Evolutionary conservation across 2,329 filamentous ascomycete species (phyloP), one percentile per base, ranked within the genome.

Genomic region (Epichloe glyceriae): DNA sequence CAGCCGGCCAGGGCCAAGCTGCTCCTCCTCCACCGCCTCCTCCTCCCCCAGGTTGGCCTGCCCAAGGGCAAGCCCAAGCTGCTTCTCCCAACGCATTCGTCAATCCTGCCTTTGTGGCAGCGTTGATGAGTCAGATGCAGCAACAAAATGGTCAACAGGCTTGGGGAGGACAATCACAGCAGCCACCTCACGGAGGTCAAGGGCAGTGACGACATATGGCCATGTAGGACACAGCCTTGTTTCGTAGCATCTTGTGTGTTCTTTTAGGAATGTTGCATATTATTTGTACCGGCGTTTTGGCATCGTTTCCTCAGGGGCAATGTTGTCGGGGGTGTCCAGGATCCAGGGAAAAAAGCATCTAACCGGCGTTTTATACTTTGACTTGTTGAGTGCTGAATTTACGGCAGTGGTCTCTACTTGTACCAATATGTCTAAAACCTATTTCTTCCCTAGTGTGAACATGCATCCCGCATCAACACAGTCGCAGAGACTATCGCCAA

Each of bases 51-150:
- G 65, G 64, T 2, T 67, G 56, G 54, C 48, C 49, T 7, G 44
- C 10, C 42, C 52, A 46, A 40, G 46, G 47, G 17, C 64, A 64
- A 52, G 58, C 53, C 37, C 55, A 57, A 43, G 55, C 67, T 40
- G 60, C 69, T 15, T 37, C 62, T 63, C 44, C 67, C 46, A 72
- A 54, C 7, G 67, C 73, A 10, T 77, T 77, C 56, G 72, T 80
- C 53, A 82, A 80, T 55, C 79, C 79, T 3, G 72, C 75, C 1
- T 75, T 83, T 60, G 70, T 82, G 52, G 72, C 74, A 40, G 72
- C 70, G 4, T 54, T 74, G 37, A 70, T 75, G 64, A 67, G 61
- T 39, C 71, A 73, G 52, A 69, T 71, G 61, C 68, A 70, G 55
- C 60, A 61, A 46, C 62, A 66, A 44, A 60, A 60, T 20, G 60